Evolutionary conservation across 2,329 filamentous ascomycete species (phyloP).

Genomic region (Tolypocladium sp.): DNA sequence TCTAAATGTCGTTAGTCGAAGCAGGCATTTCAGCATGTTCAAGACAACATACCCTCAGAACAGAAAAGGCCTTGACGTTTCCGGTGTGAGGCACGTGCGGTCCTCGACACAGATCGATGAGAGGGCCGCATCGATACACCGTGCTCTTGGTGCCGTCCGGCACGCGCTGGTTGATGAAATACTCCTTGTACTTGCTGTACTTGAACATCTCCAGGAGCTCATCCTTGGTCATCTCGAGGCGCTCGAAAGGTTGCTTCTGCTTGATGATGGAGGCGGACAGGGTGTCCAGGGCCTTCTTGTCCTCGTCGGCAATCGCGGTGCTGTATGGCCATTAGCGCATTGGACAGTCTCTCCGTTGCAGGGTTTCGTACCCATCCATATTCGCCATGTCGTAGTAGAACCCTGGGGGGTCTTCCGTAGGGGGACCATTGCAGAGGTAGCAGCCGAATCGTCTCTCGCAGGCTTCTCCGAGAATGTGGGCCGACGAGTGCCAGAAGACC

Average conservation of each 20-base stretch:
- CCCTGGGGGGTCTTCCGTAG: constrained; percentile 64
- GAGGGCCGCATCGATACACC: constrained; percentile 85
- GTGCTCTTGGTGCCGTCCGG: constrained; percentile 83
- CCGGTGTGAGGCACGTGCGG: constrained; percentile 89
- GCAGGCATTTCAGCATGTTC: background rate
- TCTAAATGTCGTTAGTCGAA: constrained; percentile 41
- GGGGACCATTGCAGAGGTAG: constrained; percentile 87
- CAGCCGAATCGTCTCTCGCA: constrained; percentile 86
- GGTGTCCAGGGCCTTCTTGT: constrained; percentile 79
- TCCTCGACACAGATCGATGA: constrained; percentile 92
- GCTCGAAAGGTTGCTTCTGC: constrained; percentile 92
- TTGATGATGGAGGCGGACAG: constrained; percentile 80
- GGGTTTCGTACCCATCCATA: constrained; percentile 24
- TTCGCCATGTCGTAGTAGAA: constrained; percentile 96
- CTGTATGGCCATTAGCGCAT: constrained; percentile 39
- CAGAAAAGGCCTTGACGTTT: constrained; percentile 87
- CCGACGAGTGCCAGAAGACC: constrained; percentile 97
- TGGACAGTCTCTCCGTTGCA: background rate
- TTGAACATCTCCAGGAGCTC: constrained; percentile 90
- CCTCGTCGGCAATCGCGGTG: constrained; percentile 61
- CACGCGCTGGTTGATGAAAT: constrained; percentile 70
- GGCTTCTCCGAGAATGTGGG: constrained; percentile 92
- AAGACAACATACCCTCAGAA: constrained; percentile 56
- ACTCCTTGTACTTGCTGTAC: constrained; percentile 97
- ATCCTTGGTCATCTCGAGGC: constrained; percentile 80